phyloP scores from a whole-genome alignment of 1,284 basidiomycete species.

The Gymnopus androsaceus region DNA sequence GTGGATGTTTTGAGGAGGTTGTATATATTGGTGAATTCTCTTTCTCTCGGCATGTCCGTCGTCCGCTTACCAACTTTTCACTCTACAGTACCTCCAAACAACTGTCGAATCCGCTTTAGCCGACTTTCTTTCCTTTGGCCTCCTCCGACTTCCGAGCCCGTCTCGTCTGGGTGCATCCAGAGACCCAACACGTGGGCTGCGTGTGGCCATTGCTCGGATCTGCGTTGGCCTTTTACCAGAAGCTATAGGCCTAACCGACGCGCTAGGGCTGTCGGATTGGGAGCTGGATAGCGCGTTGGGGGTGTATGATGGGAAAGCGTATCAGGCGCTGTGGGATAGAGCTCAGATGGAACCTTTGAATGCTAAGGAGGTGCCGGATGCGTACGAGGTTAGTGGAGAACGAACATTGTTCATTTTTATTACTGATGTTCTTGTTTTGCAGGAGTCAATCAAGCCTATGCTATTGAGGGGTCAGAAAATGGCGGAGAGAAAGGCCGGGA shows the following conservation, averaged over 20 bases:
- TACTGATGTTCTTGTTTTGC: slow-evolving; percentile 3
- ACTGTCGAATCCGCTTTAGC: slow-evolving; percentile 55
- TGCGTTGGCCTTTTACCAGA: slow-evolving; percentile 64
- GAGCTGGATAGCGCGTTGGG: slow-evolving; percentile 72
- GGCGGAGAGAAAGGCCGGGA: slow-evolving; percentile 19
- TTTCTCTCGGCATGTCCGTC: neutral
- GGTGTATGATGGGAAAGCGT: slow-evolving; percentile 66
- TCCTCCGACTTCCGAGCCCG: slow-evolving; percentile 33
- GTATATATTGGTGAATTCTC: slow-evolving; percentile 52
- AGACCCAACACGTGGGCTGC: slow-evolving; percentile 54
- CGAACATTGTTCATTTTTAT: neutral
- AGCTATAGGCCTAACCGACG: slow-evolving; percentile 70
- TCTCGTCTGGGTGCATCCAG: slow-evolving; percentile 22
- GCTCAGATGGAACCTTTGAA: slow-evolving; percentile 70
- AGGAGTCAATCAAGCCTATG: slow-evolving; percentile 52
- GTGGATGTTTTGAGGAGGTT: slow-evolving; percentile 42
- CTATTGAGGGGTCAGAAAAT: slow-evolving; percentile 45
- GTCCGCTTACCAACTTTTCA: neutral
- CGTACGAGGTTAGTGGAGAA: slow-evolving; percentile 50
- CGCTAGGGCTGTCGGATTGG: slow-evolving; percentile 80
- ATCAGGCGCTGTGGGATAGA: slow-evolving; percentile 68
- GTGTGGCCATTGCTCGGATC: slow-evolving; percentile 52
- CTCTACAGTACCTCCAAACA: slow-evolving; percentile 60
- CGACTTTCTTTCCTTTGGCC: slow-evolving; percentile 59
- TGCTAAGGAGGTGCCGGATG: slow-evolving; percentile 47